Conservation (phyloP, 148 eudicot genomes). For the Cornus controversa region DNA sequence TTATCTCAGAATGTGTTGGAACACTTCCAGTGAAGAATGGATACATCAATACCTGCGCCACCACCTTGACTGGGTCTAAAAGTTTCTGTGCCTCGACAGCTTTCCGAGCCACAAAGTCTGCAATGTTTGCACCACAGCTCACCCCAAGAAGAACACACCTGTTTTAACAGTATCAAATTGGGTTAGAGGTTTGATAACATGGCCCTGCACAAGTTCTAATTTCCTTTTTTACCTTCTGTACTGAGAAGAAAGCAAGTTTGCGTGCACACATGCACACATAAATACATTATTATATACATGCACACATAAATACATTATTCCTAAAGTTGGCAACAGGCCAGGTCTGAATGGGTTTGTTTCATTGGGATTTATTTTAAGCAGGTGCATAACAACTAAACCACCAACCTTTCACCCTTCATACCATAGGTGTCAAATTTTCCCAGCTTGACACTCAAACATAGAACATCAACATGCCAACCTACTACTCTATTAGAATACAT, state of each 20-base stretch:
- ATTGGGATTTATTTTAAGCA: neutral
- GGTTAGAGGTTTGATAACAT: neutral
- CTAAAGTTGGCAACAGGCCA: neutral
- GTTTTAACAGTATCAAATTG: slow-evolving; percentile 6
- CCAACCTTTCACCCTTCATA: no score
- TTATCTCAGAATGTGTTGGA: slow-evolving; percentile 92
- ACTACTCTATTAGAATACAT: neutral
- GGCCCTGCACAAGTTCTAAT: no score
- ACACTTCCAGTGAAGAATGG: slow-evolving; percentile 88
- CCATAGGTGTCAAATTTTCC: no score
- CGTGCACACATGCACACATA: no score
- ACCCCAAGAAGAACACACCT: slow-evolving; percentile 95
- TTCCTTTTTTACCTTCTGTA: no score
- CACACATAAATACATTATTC: no score
- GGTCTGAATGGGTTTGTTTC: no score
- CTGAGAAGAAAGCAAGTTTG: no score
- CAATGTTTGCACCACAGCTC: slow-evolving; percentile 91
- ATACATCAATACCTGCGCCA: slow-evolving; percentile 92
- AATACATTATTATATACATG: no score
- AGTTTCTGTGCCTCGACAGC: slow-evolving; percentile 72
- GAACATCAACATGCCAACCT: no score
- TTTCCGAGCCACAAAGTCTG: slow-evolving; percentile 82
- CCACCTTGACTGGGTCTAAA: slow-evolving; percentile 83
- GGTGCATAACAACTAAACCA: neutral
- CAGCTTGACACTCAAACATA: no score